Conservation (phyloP, 768 basidiomycete genomes). For the Cubamyces sp. region DNA sequence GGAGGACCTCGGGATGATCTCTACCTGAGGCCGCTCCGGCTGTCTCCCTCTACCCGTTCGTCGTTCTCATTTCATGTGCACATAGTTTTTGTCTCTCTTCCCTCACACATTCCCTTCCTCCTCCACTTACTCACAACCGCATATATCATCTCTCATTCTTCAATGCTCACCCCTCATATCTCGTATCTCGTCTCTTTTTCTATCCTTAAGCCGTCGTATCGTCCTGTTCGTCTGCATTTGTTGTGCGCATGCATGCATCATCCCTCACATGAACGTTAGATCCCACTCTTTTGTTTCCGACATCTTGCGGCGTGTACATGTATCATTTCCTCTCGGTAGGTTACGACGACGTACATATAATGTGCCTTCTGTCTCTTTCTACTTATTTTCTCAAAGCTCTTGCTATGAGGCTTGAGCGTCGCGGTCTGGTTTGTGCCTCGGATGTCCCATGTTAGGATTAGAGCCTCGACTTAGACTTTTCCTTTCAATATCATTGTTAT, state of each 20-base stretch:
- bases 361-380: not conserved
- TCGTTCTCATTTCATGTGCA: constrained; percentile 10
- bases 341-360: constrained; percentile 21
- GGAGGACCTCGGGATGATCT: constrained; percentile 78
- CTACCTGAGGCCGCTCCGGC: constrained; percentile 52
- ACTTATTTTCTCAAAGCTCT: not conserved
- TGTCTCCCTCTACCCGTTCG: not conserved
- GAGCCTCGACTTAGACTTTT: too few species aligned
- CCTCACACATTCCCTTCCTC: not conserved
- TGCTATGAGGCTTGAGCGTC: constrained; percentile 4
- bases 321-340: constrained; percentile 14
- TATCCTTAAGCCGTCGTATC: constrained; percentile 13
- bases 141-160: not conserved
- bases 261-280: constrained; percentile 20
- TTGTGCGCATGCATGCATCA: constrained; percentile 17
- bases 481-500: too few species aligned
- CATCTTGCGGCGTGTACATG: constrained; percentile 16
- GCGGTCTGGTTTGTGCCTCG: not conserved
- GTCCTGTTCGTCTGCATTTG: constrained; percentile 5
- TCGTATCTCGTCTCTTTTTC: not conserved
- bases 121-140: not conserved
- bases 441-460: too few species aligned
- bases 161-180: not conserved
- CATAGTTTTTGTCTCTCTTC: not conserved
- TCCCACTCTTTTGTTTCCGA: not conserved